Percentiles rank a stretch among this genome's conserved stretches.
Conservation (phyloP, 2,329 filamentous ascomycete genomes). For the Trichoderma sp. region DNA sequence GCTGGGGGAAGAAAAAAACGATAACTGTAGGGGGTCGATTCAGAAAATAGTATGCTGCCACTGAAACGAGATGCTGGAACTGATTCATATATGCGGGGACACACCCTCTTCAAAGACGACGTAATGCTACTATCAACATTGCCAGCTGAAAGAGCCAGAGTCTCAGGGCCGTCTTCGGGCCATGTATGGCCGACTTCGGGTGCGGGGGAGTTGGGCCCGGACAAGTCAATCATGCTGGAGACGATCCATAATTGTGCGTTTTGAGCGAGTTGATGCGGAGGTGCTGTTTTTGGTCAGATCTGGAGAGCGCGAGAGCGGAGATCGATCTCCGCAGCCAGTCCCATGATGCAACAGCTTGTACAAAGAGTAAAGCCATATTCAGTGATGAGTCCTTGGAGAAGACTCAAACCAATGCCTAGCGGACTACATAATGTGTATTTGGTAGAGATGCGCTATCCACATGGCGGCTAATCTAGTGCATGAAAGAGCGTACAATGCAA, state of each 20-base stretch:
- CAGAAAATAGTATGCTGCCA: neutral
- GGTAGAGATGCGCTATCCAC: neutral
- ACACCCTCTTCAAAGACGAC: too few species aligned
- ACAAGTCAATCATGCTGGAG: neutral
- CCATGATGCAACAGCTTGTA: neutral
- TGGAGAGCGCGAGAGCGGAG: neutral
- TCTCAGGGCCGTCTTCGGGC: neutral
- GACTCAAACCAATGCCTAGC: neutral
- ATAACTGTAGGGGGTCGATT: neutral
- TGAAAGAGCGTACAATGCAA: neutral
- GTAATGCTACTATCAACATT: too few species aligned
- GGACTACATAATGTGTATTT: neutral
- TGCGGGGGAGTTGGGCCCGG: slow-evolving; percentile 1
- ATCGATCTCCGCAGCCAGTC: neutral
- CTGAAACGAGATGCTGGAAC: neutral
- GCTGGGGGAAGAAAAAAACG: neutral
- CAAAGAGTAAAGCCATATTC: neutral
- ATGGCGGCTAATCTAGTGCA: neutral
- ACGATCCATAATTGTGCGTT: neutral
- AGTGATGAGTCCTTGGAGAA: neutral
- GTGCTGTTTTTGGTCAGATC: neutral
- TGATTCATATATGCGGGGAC: neutral
- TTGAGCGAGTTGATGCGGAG: neutral
- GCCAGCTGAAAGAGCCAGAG: neutral
- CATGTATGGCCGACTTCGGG: slow-evolving; percentile 8